Evolutionary conservation across 495 filamentous ascomycete species (phyloP).

Genomic region (Penicillium paradoxum): DNA sequence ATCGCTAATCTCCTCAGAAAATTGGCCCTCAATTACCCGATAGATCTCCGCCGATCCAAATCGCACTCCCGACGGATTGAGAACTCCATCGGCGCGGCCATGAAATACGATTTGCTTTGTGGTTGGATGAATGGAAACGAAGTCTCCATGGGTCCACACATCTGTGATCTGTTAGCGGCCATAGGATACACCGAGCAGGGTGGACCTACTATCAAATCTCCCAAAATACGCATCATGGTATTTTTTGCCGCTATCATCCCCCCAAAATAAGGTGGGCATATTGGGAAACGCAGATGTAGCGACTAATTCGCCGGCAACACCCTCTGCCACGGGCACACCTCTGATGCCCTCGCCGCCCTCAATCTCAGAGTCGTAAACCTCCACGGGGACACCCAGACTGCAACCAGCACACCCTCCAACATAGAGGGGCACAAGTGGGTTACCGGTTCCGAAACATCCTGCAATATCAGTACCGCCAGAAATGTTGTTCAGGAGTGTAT

Average conservation of each 20-base stretch:
- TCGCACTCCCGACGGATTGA: conserved; percentile 73
- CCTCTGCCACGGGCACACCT: conserved; percentile 50
- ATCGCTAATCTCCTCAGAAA: conserved; percentile 56
- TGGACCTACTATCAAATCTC: conserved; percentile 49
- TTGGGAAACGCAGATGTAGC: conserved; percentile 66
- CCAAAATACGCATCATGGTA: conserved; percentile 71
- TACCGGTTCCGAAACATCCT: conserved; percentile 63
- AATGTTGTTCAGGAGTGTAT: conserved; percentile 64
- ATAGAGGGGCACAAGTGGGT: conserved; percentile 66
- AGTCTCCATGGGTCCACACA: conserved; percentile 81
- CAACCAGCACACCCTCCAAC: conserved; percentile 65
- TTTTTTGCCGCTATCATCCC: conserved; percentile 47
- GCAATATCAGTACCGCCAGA: conserved; percentile 76
- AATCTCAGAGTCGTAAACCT: conserved; percentile 57
- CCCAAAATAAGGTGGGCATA: conserved; percentile 69
- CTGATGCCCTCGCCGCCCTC: conserved; percentile 49
- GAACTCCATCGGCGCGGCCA: conserved; percentile 69
- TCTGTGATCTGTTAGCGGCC: conserved; percentile 21
- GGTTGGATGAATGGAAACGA: conserved; percentile 62
- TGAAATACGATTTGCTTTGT: conserved; percentile 64
- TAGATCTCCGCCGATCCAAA: conserved; percentile 81
- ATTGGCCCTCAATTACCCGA: conserved; percentile 61
- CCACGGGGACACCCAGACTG: conserved; percentile 58
- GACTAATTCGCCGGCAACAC: conserved; percentile 69
- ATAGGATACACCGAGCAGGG: background rate